Base-by-base conservation (phyloP, 805 yeast species). In the Ogataea methanolica region DNA sequence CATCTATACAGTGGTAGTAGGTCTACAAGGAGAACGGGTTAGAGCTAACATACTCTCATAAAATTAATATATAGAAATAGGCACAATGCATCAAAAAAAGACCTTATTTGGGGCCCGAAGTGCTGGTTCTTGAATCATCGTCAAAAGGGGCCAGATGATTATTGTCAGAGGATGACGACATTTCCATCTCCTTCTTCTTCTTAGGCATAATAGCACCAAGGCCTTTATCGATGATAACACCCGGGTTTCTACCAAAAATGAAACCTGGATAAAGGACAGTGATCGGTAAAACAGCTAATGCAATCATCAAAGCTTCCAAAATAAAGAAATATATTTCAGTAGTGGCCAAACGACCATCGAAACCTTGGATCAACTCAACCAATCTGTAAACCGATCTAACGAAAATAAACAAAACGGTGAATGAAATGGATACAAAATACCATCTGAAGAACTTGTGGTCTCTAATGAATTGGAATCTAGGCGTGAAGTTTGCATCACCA, bases 321-420 rank as follows among this genome's bases (percentile, higher is more conserved):
- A 76, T 70, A 60, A 83, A 68, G 56, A 84, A 78, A 56, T 76
- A 82, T 41, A 70, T 63, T 60, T 85, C 89, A 45, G 76, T 79
- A 2, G 73, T 69, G 42, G 86, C 83, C 56, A 89, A 68, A 47
- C 64, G 71, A 1, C 96, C 92, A 6, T 59, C 49, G 85, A 91
- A 87, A 14, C 91, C 92, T 58, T 82, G 80, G 2, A 81, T 65
- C 48, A 89, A 70, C 65, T 89, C 96, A 36, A 78, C 73, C 31
- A 87, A 74, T 60, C 96, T 76, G 66, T 86, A 88, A 38, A 82
- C 69, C 54, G 91, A 85, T 59, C 96, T 76, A 29, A 79, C 69
- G 52, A 77, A 82, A 22, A 88, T 73, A 39, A 80, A 73, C 3
- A 77, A 21, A 4, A 81, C 79, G 1, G 84, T 70, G 4, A 66